phyloP scores from a whole-genome alignment of 2,329 filamentous ascomycete species.

The Aspergillus bombycis region DNA sequence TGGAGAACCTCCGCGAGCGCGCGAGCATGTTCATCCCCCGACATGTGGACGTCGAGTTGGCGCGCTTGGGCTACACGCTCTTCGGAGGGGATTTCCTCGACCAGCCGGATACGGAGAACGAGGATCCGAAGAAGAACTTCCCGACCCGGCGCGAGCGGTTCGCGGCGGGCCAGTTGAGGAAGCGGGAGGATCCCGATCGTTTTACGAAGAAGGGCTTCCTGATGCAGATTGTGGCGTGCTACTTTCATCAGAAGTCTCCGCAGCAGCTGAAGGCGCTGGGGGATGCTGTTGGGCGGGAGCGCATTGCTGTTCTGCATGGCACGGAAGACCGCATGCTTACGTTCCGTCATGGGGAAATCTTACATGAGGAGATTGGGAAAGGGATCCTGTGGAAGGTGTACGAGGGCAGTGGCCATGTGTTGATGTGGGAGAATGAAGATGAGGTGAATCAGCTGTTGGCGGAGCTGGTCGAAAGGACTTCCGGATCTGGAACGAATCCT shows the following conservation, averaged over 20 bases:
- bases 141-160: conserved; percentile 80
- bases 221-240: conserved; percentile 76
- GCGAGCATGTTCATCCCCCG: conserved; percentile 68
- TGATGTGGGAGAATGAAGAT: conserved; percentile 69
- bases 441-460: conserved; percentile 71
- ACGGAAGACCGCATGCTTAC: conserved; percentile 77
- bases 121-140: conserved; percentile 55
- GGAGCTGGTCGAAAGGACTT: conserved; percentile 53
- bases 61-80: conserved; percentile 65
- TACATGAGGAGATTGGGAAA: conserved; percentile 69
- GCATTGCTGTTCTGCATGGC: conserved; percentile 80
- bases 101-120: conserved; percentile 59
- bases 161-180: conserved; percentile 75
- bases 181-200: conserved; percentile 62
- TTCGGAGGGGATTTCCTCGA: conserved; percentile 68
- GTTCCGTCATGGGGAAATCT: conserved; percentile 67
- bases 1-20: conserved; percentile 65
- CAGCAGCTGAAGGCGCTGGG: conserved; percentile 68
- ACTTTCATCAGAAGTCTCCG: conserved; percentile 75
- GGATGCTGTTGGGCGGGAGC: conserved; percentile 69
- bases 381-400: conserved; percentile 57
- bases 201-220: conserved; percentile 72
- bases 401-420: conserved; percentile 75
- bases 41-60: conserved; percentile 67
- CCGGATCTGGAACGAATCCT: neutral